Conservation (phyloP, 2,329 filamentous ascomycete species). For the Microdochium trichocladiopsis region DNA sequence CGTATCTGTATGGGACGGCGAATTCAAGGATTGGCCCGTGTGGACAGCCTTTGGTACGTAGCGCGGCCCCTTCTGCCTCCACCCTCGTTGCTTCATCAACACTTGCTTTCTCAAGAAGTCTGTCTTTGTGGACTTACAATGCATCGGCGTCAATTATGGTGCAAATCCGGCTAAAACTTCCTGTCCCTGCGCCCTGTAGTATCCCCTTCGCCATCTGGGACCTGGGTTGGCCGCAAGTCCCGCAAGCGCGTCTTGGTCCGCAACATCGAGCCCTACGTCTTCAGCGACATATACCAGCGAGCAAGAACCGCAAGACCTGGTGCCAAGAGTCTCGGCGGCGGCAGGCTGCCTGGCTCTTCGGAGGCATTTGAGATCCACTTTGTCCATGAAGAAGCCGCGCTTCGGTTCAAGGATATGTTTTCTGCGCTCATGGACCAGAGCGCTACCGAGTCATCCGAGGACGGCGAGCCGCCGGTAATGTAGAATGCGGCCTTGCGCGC, state of each 20-base stretch:
- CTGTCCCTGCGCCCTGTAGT: background rate
- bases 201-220: background rate
- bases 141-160: too few relatives aligned
- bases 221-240: conserved; percentile 43
- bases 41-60: conserved; percentile 58
- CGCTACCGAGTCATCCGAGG: background rate
- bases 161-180: too few relatives aligned
- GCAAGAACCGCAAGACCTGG: conserved; percentile 26
- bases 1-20: conserved; percentile 47
- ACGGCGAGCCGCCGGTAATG: background rate
- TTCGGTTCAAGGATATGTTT: conserved; percentile 2
- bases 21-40: conserved; percentile 46
- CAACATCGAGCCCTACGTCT: conserved; percentile 51
- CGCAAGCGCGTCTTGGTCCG: conserved; percentile 41
- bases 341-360: background rate
- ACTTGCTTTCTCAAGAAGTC: background rate
- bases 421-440: background rate
- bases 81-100: background rate
- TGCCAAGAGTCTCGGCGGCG: conserved; percentile 27
- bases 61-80: background rate
- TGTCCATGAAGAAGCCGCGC: conserved; percentile 10
- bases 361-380: conserved; percentile 21
- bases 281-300: conserved; percentile 48
- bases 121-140: background rate
- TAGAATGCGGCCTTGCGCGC: background rate